Base-by-base conservation (phyloP, 78 protist genomes). In the Monosiga brevicollis region DNA sequence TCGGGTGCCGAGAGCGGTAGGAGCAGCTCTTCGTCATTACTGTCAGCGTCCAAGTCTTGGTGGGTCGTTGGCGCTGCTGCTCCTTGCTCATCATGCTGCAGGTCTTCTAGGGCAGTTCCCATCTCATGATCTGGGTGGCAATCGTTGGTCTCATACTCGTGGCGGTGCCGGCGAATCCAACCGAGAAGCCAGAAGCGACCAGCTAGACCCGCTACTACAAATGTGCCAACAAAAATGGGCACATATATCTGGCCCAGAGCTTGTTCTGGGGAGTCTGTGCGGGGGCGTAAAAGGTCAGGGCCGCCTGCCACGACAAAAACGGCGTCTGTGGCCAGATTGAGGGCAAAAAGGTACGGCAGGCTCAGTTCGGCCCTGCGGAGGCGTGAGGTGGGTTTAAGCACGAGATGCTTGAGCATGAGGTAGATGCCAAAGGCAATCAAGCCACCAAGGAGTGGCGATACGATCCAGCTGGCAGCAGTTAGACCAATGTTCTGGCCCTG, bases 391-490 rank as follows among this genome's bases (percentile, higher is more conserved):
- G 6, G 6, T 15, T 49, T 15, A 6, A 49, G 6, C 29, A 49
- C 62, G 62, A 49, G 15, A 15, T 20, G 29, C 62, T 49, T 49
- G 62, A 49, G 34, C 32, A 78, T 24, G n/a, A 35, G 32, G 81
- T 42, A 78, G 42, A 78, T 39, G 40, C 11, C 1, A 20, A 49
- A 39, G 40, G 81, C 23, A 26, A 78, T 78, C 23, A 26, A 23
- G 20, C 81, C 81, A n/a, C 55, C 81, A 49, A 78, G 40, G n/a
- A 78, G 0, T 42, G 81, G 81, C 49, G 81, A 78, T 29, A n/a
- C 35, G 72, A 78, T 23, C 81, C 81, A 78, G 23, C 81, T n/a
- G 40, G 72, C 81, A 0, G 40, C 54, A 42, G 35, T n/a, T 23
- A 0, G 25, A 35, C 81, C 81, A 11, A 78, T 32, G 32, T 24